phyloP scores from a whole-genome alignment of 192 early-diverging fungal genomes.

The Rhizophlyctis rosea region DNA sequence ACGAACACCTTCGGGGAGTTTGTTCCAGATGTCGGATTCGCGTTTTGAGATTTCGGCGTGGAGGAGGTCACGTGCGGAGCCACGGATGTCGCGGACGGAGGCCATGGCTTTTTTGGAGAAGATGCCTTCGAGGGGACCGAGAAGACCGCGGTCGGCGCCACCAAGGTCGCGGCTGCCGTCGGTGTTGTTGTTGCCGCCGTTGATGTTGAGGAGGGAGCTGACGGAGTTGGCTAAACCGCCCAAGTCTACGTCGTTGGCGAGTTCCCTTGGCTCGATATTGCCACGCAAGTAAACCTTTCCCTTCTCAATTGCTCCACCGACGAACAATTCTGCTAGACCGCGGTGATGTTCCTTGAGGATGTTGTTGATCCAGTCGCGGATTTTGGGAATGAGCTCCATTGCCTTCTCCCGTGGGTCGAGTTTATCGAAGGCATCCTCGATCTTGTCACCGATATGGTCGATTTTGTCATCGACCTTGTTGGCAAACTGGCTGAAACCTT shows the following conservation, averaged over 20 bases:
- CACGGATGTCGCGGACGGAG: constrained; percentile 9
- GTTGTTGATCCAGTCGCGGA: constrained; percentile 6
- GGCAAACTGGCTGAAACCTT: background rate
- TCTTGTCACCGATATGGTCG: constrained; percentile 24
- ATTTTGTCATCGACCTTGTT: constrained; percentile 3
- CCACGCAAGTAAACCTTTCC: constrained; percentile 20
- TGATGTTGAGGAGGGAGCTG: constrained; percentile 11
- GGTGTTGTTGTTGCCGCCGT: constrained; percentile 8
- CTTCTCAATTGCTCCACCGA: constrained; percentile 8
- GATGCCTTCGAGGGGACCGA: background rate
- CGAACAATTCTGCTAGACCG: constrained; percentile 14
- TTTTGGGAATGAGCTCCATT: constrained; percentile 10
- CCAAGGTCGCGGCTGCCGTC: too few relatives aligned
- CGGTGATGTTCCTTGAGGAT: constrained; percentile 22
- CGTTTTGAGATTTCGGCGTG: background rate
- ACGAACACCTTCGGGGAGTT: constrained; percentile 16
- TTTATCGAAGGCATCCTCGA: constrained; percentile 15
- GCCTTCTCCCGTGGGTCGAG: constrained; percentile 26
- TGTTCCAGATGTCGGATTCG: constrained; percentile 9
- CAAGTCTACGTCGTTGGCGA: too few relatives aligned
- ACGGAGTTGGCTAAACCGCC: constrained; percentile 7
- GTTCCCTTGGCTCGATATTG: constrained; percentile 21
- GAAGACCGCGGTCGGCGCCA: constrained; percentile 18
- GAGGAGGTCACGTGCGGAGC: background rate
- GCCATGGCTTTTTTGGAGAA: constrained; percentile 11